These are phyloP conservation scores for Melampsora abietis-canadensis DNA, from an alignment of 1,284 basidiomycete species.

Conservation along the genomic window DNA sequence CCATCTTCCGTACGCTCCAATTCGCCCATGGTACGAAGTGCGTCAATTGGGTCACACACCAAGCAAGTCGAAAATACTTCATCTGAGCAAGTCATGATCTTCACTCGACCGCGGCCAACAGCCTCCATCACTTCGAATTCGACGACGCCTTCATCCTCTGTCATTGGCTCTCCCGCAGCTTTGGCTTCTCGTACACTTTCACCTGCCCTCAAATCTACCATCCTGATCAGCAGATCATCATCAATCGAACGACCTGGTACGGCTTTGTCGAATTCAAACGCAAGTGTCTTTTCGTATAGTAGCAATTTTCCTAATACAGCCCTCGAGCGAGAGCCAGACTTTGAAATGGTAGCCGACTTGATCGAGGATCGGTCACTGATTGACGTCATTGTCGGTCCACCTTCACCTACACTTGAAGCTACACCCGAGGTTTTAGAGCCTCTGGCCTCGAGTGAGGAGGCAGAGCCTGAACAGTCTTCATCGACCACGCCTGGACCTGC, in stretches of 20 bases:
- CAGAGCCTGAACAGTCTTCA: neutral
- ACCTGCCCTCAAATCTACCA: neutral
- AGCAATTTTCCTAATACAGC: neutral
- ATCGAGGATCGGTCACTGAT: conserved; percentile 35
- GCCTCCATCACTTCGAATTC: neutral
- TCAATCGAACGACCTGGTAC: neutral
- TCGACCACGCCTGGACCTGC: neutral
- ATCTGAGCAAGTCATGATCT: neutral
- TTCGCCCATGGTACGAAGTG: neutral
- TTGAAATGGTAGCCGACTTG: conserved; percentile 35
- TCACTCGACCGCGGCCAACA: neutral
- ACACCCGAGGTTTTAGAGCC: neutral
- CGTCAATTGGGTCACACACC: neutral
- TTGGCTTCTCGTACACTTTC: neutral
- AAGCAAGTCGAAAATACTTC: neutral
- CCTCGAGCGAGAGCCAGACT: conserved; percentile 22
- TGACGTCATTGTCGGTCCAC: conserved; percentile 33
- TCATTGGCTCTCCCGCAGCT: neutral
- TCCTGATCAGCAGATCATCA: no score
- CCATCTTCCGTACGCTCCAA: neutral
- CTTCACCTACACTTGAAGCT: conserved; percentile 1
- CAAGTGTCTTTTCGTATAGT: neutral
- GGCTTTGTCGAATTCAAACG: conserved; percentile 3
- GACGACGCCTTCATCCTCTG: neutral
- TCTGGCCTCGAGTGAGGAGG: neutral